phyloP scores from a whole-genome alignment of 2,329 filamentous ascomycete species.

The Didymella lethalis region DNA sequence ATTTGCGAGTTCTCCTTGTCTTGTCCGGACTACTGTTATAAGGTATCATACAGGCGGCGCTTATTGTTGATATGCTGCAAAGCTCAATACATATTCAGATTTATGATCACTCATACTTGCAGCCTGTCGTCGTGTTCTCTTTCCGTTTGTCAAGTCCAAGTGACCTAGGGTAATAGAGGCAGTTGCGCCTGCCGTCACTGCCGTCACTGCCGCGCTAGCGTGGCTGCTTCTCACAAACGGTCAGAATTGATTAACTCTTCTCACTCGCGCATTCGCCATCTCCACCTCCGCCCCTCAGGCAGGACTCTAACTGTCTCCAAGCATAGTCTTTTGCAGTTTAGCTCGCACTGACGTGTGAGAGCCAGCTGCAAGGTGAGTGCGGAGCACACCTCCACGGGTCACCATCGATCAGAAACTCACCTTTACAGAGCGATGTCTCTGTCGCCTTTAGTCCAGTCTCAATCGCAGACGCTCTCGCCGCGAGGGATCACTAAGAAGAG shows the following conservation, averaged over 20 bases:
- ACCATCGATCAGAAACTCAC: neutral
- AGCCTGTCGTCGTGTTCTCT: neutral
- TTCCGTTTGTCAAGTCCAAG: neutral
- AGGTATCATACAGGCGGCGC: constrained; percentile 16
- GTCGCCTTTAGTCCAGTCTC: neutral
- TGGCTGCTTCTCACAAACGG: neutral
- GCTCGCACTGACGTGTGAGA: neutral
- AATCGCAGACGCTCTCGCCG: neutral
- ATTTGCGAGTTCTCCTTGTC: constrained; percentile 6
- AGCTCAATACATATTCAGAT: constrained; percentile 21
- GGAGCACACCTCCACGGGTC: neutral
- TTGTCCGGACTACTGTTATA: constrained; percentile 4
- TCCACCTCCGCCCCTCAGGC: neutral
- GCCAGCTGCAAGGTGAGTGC: neutral
- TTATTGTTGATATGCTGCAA: constrained; percentile 18
- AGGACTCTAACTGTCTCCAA: neutral
- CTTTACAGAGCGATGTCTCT: neutral
- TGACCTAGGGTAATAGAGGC: neutral
- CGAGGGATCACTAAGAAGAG: neutral
- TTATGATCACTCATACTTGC: constrained; percentile 11
- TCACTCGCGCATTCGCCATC: neutral
- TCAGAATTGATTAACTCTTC: neutral
- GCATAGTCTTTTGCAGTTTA: neutral
- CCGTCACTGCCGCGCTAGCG: neutral
- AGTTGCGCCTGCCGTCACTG: constrained; percentile 5